Conservation (phyloP, 306 rosid genomes). For the Dalbergia oliveri region DNA sequence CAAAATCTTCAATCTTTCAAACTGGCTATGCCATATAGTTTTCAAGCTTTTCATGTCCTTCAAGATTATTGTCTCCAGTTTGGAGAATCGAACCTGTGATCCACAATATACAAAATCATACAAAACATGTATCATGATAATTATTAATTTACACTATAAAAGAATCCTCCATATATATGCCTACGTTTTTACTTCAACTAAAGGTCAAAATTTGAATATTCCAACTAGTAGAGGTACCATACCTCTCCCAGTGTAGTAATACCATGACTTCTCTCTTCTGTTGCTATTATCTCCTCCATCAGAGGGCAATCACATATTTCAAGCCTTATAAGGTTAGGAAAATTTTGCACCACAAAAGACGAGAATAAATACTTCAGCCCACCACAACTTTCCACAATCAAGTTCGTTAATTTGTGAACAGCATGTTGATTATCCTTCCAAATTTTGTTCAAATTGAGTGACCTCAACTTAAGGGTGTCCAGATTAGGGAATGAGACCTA, state of each 20-base stretch:
- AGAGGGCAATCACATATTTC: not conserved
- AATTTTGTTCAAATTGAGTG: constrained; percentile 15
- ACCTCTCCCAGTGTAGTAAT: not conserved
- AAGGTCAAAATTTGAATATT: not conserved
- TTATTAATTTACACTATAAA: not conserved
- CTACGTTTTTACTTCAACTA: not conserved
- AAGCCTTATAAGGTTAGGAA: not conserved
- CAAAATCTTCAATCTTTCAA: not conserved
- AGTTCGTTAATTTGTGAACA: too few relatives aligned
- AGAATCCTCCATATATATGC: too few relatives aligned
- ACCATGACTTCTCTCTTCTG: not conserved
- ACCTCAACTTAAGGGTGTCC: constrained; percentile 24
- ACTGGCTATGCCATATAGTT: not conserved
- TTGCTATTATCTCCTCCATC: constrained; percentile 30
- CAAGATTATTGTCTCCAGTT: not conserved
- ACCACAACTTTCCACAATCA: not conserved
- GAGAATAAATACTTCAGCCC: constrained; percentile 14
- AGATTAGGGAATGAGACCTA: constrained; percentile 24
- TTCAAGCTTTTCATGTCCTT: not conserved
- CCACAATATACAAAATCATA: not conserved
- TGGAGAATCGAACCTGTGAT: constrained; percentile 9
- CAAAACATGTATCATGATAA: not conserved
- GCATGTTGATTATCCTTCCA: not conserved
- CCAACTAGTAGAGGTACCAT: not conserved
- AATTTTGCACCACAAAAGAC: not conserved